Evolutionary conservation across 768 basidiomycete genomes (phyloP).

Genomic region (Hypholoma sublateritium): DNA sequence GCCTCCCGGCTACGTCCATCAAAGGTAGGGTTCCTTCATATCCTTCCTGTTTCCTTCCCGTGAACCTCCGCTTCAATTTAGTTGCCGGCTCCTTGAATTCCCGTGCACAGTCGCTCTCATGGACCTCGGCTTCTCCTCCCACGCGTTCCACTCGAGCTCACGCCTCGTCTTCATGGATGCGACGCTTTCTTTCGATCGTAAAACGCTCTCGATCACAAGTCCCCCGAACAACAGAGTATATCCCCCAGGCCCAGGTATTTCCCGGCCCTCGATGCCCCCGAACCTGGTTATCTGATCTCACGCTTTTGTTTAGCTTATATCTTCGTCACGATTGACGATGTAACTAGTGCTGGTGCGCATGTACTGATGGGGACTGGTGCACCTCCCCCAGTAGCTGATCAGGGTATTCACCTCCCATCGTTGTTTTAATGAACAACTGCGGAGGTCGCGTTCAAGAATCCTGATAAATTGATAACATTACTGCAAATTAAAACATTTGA

Average conservation of each 20-base stretch:
- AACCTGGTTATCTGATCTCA: background rate
- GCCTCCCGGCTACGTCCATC: constrained; percentile 24
- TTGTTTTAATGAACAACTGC: background rate
- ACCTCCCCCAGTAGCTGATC: constrained; percentile 33
- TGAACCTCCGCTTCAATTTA: too few species aligned
- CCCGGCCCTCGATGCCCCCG: background rate
- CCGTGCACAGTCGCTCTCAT: constrained; percentile 6
- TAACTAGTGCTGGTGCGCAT: constrained; percentile 35
- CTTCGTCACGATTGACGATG: constrained; percentile 30
- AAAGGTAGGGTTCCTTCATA: constrained; percentile 24
- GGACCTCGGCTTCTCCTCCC: constrained; percentile 10
- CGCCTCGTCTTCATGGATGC: constrained; percentile 35
- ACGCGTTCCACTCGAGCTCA: constrained; percentile 29
- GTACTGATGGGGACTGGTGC: constrained; percentile 36
- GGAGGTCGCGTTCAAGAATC: too few species aligned
- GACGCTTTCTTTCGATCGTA: constrained; percentile 26
- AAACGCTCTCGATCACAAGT: constrained; percentile 28
- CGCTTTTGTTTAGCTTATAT: constrained; percentile 18
- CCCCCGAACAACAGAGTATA: constrained; percentile 33
- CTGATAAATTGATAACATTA: too few species aligned
- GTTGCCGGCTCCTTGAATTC: too few species aligned
- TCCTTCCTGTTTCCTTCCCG: background rate
- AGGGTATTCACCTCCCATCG: constrained; percentile 18
- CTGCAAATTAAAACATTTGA: too few species aligned
- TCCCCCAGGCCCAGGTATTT: constrained; percentile 36